These are phyloP conservation scores for Solanum rostratum DNA, from an alignment of 257 asterid genomes.

Conservation along the genomic window DNA sequence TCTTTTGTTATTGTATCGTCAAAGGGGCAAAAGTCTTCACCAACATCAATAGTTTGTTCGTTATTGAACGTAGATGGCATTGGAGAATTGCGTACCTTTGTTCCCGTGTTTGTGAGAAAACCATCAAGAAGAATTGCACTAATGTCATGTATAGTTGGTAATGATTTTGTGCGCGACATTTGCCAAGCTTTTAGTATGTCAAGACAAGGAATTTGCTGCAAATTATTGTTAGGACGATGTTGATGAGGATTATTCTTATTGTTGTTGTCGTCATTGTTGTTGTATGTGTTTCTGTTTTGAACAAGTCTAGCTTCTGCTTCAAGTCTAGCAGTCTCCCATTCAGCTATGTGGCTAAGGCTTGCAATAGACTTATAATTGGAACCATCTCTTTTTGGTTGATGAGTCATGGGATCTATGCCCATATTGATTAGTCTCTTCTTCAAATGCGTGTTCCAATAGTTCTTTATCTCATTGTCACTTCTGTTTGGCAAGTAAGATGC, in stretches of 20 bases:
- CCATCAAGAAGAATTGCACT: not conserved
- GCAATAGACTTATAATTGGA: conserved; percentile 3
- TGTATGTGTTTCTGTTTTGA: not conserved
- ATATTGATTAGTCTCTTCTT: conserved; percentile 17
- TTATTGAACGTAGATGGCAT: not conserved
- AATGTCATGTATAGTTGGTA: not conserved
- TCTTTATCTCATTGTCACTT: conserved; percentile 21
- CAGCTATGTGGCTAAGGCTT: conserved; percentile 17
- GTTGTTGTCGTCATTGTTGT: not conserved
- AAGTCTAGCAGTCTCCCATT: conserved; percentile 26
- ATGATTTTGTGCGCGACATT: not conserved
- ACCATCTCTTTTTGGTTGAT: conserved; percentile 6
- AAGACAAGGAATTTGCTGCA: not conserved
- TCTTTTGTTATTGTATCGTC: not conserved
- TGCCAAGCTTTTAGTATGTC: conserved; percentile 13
- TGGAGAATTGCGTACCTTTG: not conserved
- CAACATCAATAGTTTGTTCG: not conserved
- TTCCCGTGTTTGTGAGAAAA: not conserved
- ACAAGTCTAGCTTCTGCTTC: conserved; percentile 23
- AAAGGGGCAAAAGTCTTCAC: not conserved
- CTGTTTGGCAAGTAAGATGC: conserved; percentile 12
- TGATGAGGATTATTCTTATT: not conserved
- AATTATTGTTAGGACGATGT: not conserved
- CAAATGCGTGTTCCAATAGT: conserved; percentile 19
- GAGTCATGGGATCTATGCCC: conserved; percentile 21